Evolutionary conservation across 148 eudicot genomes (phyloP).

Genomic region (Polygonum maritimum): DNA sequence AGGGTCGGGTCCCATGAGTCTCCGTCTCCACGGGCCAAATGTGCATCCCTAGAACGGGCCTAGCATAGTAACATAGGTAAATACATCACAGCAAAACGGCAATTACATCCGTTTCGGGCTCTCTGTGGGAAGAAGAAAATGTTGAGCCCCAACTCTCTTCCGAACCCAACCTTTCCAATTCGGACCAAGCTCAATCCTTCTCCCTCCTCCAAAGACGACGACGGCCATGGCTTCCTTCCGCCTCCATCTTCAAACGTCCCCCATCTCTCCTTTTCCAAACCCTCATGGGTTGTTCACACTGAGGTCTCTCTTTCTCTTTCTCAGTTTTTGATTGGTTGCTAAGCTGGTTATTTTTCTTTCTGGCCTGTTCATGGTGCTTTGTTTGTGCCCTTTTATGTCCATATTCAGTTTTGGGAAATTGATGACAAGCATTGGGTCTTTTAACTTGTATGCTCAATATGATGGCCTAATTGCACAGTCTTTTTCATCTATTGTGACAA

Average conservation of each 20-base stretch:
- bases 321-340: neutral
- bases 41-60: too few relatives aligned
- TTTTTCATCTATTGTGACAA: neutral
- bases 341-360: neutral
- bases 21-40: too few relatives aligned
- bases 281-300: constrained; percentile 2
- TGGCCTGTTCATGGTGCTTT: neutral
- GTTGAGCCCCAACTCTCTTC: neutral
- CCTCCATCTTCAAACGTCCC: neutral
- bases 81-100: too few relatives aligned
- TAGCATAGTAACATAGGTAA: too few relatives aligned
- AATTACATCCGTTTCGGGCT: neutral
- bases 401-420: neutral
- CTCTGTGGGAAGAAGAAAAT: neutral
- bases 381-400: neutral
- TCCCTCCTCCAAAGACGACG: neutral
- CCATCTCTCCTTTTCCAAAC: constrained; percentile 3
- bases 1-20: too few relatives aligned
- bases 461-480: neutral
- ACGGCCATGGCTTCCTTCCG: neutral
- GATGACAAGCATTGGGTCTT: neutral
- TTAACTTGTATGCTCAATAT: neutral
- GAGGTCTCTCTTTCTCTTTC: neutral
- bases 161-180: neutral
- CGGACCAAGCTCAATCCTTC: neutral